Evolutionary conservation across 345 rosid genomes (phyloP).

Genomic region (Camelina sativa): DNA sequence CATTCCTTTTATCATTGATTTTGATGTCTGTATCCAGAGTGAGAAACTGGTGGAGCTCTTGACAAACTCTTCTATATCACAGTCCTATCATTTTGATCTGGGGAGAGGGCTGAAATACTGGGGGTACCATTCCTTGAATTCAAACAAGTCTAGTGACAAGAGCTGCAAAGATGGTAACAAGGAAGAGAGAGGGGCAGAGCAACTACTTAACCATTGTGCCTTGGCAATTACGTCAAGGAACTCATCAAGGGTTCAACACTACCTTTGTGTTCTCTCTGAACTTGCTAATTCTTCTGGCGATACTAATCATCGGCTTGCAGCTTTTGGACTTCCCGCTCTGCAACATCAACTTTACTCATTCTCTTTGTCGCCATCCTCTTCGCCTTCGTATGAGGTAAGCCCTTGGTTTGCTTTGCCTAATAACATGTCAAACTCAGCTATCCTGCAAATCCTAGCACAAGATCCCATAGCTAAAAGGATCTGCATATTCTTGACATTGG

Average conservation of each 20-base stretch:
- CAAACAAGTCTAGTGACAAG: slow-evolving; percentile 48
- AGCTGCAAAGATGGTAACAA: slow-evolving; percentile 59
- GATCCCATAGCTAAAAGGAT: slow-evolving; percentile 42
- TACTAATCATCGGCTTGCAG: slow-evolving; percentile 82
- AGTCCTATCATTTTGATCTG: too few relatives aligned
- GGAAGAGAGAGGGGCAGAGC: slow-evolving; percentile 93
- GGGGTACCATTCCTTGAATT: slow-evolving; percentile 2
- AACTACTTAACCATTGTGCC: slow-evolving; percentile 85
- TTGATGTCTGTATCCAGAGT: too few relatives aligned
- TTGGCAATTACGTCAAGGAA: slow-evolving; percentile 62
- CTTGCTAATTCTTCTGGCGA: slow-evolving; percentile 83
- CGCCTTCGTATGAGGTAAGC: slow-evolving; percentile 65
- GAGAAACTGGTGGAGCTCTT: too few relatives aligned
- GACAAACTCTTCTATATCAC: too few relatives aligned
- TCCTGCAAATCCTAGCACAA: slow-evolving; percentile 57
- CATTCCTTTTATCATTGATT: too few relatives aligned
- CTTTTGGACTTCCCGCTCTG: slow-evolving; percentile 70
- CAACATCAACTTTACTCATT: slow-evolving; percentile 52
- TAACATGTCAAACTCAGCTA: too few relatives aligned
- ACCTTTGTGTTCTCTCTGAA: slow-evolving; percentile 75
- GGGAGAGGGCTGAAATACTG: too few relatives aligned
- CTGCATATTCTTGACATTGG: slow-evolving; percentile 91
- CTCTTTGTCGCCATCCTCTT: slow-evolving; percentile 1
- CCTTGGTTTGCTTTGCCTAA: slow-evolving; percentile 90
- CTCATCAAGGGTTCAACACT: slow-evolving; percentile 73